Evolutionary conservation across 2,329 filamentous ascomycete genomes (phyloP).

Genomic region (Colletotrichum sp.): DNA sequence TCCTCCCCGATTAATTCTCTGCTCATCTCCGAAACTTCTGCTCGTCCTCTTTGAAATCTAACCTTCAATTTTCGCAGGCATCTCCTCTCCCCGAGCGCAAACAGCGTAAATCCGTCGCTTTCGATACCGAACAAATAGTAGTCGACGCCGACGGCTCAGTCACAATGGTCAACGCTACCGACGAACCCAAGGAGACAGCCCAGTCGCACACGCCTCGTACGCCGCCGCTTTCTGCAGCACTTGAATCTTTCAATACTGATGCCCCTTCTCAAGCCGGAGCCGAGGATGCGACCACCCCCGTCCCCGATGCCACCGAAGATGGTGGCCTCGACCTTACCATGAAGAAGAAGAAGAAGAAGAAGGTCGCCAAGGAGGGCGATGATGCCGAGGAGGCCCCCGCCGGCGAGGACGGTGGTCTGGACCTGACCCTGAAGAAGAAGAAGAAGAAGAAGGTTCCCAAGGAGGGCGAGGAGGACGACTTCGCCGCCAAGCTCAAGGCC

Average conservation of each 20-base stretch:
- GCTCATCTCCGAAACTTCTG: not conserved
- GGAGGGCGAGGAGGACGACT: constrained; percentile 67
- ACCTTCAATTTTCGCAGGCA: constrained; percentile 15
- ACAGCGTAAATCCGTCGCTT: constrained; percentile 91
- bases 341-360: constrained; percentile 83
- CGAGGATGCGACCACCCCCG: constrained; percentile 37
- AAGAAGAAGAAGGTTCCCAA: constrained; percentile 72
- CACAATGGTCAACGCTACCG: constrained; percentile 73
- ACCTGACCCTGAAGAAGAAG: constrained; percentile 79
- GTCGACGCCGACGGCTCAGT: constrained; percentile 91
- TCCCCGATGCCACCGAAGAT: constrained; percentile 61
- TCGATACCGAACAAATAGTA: constrained; percentile 85
- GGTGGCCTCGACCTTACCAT: constrained; percentile 56
- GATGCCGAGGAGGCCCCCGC: constrained; percentile 51
- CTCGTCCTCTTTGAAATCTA: not conserved
- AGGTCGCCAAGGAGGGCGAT: constrained; percentile 57
- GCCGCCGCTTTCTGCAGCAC: constrained; percentile 62
- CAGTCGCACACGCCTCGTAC: constrained; percentile 78
- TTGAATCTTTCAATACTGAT: constrained; percentile 59
- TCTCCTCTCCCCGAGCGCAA: constrained; percentile 59
- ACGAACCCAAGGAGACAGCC: constrained; percentile 81
- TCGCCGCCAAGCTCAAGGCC: constrained; percentile 66
- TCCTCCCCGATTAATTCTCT: not conserved
- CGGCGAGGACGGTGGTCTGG: constrained; percentile 57
- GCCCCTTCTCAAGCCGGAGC: constrained; percentile 45